Conservation (phyloP, 169 alveolate genomes). For the Plasmodium berghei region DNA sequence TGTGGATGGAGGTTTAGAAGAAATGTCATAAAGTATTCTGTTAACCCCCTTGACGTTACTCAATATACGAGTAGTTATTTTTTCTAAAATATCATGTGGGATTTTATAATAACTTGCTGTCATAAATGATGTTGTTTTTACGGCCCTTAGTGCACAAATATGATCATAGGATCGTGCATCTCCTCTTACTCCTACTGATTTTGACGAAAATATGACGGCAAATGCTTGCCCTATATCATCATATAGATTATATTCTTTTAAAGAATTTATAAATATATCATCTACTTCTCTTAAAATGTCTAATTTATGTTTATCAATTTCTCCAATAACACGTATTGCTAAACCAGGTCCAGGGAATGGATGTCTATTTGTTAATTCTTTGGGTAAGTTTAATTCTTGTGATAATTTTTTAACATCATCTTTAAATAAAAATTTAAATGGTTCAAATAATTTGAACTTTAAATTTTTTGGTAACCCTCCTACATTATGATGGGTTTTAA, state of each 20-base stretch:
- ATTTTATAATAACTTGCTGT: slow-evolving; percentile 83
- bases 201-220: slow-evolving; percentile 81
- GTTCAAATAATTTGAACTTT: slow-evolving; percentile 84
- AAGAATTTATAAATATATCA: slow-evolving; percentile 80
- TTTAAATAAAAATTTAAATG: slow-evolving; percentile 83
- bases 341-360: slow-evolving; percentile 89
- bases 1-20: slow-evolving; percentile 86
- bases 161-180: slow-evolving; percentile 82
- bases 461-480: slow-evolving; percentile 85
- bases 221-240: slow-evolving; percentile 82
- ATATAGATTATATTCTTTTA: slow-evolving; percentile 68
- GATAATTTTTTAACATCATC: slow-evolving; percentile 85
- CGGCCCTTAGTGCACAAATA: slow-evolving; percentile 79
- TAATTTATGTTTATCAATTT: slow-evolving; percentile 80
- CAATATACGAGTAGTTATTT: slow-evolving; percentile 80
- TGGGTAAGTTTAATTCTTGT: slow-evolving; percentile 78
- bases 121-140: slow-evolving; percentile 82
- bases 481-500: slow-evolving; percentile 86
- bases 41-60: slow-evolving; percentile 81
- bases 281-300: slow-evolving; percentile 83
- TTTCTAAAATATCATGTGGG: slow-evolving; percentile 80
- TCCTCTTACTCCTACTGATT: slow-evolving; percentile 81
- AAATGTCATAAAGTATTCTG: slow-evolving; percentile 84
- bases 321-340: slow-evolving; percentile 84
- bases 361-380: slow-evolving; percentile 80